Conservation (phyloP, 129 eudicot species). For the Flaveria brownii region DNA sequence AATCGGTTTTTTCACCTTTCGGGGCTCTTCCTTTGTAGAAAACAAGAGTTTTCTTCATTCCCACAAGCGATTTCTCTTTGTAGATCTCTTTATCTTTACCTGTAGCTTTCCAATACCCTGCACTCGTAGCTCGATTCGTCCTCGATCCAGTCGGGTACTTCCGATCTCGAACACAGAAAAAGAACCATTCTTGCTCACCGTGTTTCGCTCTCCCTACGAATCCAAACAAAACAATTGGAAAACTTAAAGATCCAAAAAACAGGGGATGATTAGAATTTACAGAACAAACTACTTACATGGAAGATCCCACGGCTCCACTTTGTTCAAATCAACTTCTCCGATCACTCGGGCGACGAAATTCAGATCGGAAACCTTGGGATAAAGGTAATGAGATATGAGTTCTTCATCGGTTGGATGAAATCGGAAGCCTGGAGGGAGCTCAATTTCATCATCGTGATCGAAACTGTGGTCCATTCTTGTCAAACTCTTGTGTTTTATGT, state of each 20-base stretch:
- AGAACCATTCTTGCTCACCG: constrained; percentile 94
- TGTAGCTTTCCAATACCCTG: constrained; percentile 90
- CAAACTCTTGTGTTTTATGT: background rate
- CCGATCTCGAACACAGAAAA: constrained; percentile 74
- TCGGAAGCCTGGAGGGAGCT: constrained; percentile 82
- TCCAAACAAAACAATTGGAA: background rate
- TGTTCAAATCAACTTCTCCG: constrained; percentile 89
- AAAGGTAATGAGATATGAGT: constrained; percentile 73
- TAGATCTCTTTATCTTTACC: constrained; percentile 77
- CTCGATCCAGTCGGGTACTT: constrained; percentile 83
- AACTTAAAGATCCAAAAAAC: background rate
- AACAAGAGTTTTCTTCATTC: constrained; percentile 82
- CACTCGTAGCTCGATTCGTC: constrained; percentile 66
- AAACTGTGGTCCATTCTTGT: constrained; percentile 23
- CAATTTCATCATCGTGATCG: constrained; percentile 47
- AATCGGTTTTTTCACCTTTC: constrained; percentile 67
- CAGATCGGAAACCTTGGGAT: constrained; percentile 54
- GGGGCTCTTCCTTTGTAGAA: constrained; percentile 82
- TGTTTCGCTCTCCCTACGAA: constrained; percentile 77
- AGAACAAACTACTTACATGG: constrained; percentile 50
- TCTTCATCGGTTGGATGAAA: constrained; percentile 90
- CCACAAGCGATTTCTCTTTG: constrained; percentile 47
- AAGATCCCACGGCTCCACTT: constrained; percentile 95
- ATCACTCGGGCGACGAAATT: constrained; percentile 54
- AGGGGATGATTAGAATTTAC: background rate